Conservation (phyloP, 177 flowering plant species). For the Vitis hybrid region DNA sequence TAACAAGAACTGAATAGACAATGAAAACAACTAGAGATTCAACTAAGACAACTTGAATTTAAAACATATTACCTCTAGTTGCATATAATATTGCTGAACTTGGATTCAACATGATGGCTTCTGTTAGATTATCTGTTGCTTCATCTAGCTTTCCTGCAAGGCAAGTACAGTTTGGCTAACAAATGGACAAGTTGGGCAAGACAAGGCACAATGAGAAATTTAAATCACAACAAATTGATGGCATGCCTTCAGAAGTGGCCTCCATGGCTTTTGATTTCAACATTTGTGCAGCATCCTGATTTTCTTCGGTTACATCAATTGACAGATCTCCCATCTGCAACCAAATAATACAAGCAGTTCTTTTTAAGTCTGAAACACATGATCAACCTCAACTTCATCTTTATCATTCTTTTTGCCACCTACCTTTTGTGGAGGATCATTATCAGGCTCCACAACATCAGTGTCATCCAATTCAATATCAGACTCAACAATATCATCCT, state of each 20-base stretch:
- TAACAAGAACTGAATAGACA: background rate
- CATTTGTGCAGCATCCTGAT: conserved; percentile 56
- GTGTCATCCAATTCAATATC: conserved; percentile 62
- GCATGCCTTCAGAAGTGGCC: conserved; percentile 57
- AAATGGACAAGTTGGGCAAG: background rate
- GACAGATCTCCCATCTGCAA: conserved; percentile 68
- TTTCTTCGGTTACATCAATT: conserved; percentile 63
- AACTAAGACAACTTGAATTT: background rate
- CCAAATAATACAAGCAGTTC: conserved; percentile 4
- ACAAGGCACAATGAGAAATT: background rate
- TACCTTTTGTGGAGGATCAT: conserved; percentile 70
- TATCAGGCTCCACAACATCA: conserved; percentile 54
- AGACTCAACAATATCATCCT: conserved; percentile 59
- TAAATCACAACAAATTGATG: conserved; percentile 4
- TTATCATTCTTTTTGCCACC: background rate
- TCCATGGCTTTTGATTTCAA: conserved; percentile 56
- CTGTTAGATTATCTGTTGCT: conserved; percentile 57
- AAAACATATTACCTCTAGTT: conserved; percentile 44
- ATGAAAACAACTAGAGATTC: background rate
- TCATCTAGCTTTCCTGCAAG: conserved; percentile 54
- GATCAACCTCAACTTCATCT: background rate
- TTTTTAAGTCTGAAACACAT: background rate
- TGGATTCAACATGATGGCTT: conserved; percentile 65
- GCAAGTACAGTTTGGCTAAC: background rate
- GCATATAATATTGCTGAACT: conserved; percentile 67